Conservation (phyloP, 2,329 filamentous ascomycete genomes). For the Cyphellophora attinorum region DNA sequence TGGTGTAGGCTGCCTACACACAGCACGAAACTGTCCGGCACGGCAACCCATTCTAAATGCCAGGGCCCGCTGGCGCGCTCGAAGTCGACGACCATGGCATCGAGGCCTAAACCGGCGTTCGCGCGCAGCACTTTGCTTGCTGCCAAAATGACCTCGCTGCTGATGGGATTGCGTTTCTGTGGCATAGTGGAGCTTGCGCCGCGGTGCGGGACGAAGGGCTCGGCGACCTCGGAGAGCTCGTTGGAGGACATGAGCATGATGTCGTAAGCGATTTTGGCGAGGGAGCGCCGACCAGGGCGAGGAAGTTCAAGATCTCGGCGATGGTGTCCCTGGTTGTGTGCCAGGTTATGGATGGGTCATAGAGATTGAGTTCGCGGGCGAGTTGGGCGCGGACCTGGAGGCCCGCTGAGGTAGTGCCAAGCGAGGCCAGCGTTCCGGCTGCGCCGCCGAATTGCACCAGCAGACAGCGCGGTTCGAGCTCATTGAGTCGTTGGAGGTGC, state of each 20-base stretch:
- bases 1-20: constrained; percentile 45
- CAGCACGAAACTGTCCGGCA: constrained; percentile 46
- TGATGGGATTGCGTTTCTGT: constrained; percentile 51
- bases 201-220: constrained; percentile 46
- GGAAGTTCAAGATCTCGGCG: constrained; percentile 44
- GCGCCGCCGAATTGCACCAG: constrained; percentile 50
- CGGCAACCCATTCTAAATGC: constrained; percentile 50
- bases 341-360: constrained; percentile 47
- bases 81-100: constrained; percentile 50
- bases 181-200: constrained; percentile 50
- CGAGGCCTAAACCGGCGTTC: constrained; percentile 42
- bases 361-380: constrained; percentile 38
- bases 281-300: constrained; percentile 42
- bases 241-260: constrained; percentile 50
- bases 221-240: constrained; percentile 44
- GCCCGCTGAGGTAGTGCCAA: constrained; percentile 39
- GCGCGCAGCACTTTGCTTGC: constrained; percentile 45
- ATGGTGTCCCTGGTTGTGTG: constrained; percentile 46
- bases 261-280: constrained; percentile 48
- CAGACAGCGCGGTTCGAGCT: constrained; percentile 37
- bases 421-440: constrained; percentile 44
- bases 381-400: constrained; percentile 40
- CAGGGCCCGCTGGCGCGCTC: constrained; percentile 49
- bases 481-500: constrained; percentile 37
- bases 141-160: constrained; percentile 46